Base-by-base conservation (phyloP, 768 basidiomycete species). In the Phylloporus rhodoxanthus region DNA sequence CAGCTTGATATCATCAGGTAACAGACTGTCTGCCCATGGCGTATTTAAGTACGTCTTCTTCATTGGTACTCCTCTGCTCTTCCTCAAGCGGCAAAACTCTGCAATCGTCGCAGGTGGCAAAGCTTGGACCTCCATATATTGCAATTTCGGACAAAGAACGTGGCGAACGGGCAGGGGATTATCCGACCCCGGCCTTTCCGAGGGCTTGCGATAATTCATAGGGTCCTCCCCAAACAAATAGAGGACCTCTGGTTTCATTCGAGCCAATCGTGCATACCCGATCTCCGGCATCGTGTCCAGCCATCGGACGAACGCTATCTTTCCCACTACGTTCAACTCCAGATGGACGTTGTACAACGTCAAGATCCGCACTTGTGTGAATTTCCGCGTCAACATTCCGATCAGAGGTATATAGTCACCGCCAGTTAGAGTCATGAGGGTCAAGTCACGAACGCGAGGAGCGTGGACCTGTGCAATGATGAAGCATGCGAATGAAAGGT, bases 211-310 rank as follows among this genome's bases (percentile, higher is more conserved):
- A 38, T 64, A 53, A 19, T 59, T 33, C 56, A 55, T 36, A 4
- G 73, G 70, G 51, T 78, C 69, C 44, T 68, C 65, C 43, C 75
- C 66, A 57, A 85, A 79, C n/a, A 72, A 55, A 3, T 75, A 66
- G 44, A 84, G 70, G 39, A 83, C 59, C 19, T 65, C 56, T 28
- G 60, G 48, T 40, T 68, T 68, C 33, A 80, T 61, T 39, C 70
- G 69, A n/a, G 75, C 71, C 20, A 82, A 57, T 19, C 79, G 75
- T 26, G 79, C 65, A 57, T 75, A 80, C 36, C 57, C 66, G 19
- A 87, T 58, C 23, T 70, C 61, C 9, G 82, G 82, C 75, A 85
- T 79, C 19, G 82, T 76, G 42, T 75, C 65, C 26, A 86, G 63
- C 75, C 79, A 82, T 33, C 67, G 70, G 37, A 78, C 65, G 55